Base-by-base conservation (phyloP, 2,329 filamentous ascomycete genomes). In the Camillea tinctor region DNA sequence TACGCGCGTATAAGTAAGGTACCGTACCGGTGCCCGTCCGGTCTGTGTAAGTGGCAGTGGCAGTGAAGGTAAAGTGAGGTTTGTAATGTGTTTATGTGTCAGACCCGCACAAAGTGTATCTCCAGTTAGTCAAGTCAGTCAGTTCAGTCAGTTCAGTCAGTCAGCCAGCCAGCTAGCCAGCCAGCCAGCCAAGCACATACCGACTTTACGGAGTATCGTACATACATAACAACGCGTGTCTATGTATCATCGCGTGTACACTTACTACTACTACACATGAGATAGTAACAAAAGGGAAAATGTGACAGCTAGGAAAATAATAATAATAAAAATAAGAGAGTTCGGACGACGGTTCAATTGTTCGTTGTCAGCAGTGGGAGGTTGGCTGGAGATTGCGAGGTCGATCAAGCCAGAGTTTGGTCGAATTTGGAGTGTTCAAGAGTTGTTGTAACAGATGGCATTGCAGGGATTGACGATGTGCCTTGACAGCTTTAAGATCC, bases 401-500 rank as follows among this genome's bases (percentile, higher is more conserved):
- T 44, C 20, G 55, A 48, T 22, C 36, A 22, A 44, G 30, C 19
- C 15, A 23, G 51, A 24, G 51, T 22, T 19, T 21, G 26, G 53
- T 40, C 24, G 8, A 17, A 48, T 9, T 22, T 1, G 36, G 19
- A 51, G 17, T 30, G 50, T 58, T n/a, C n/a, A n/a, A n/a, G n/a
- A n/a, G n/a, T n/a, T n/a, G n/a, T n/a, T n/a, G 60, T 57, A 53
- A 60, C 57, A 60, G 30, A 49, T 48, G 21, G 49, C 20, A 24
- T 21, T 55, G 44, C 36, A 51, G 23, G 49, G 26, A 57, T 50
- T 19, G 6, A 4, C 9, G 15, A 40, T 21, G 50, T 44, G 36
- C 36, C 36, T 44, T 54, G 36, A 26, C 54, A 55, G 24, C 22
- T 36, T 51, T 57, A 52, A 62, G 64, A 66, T 62, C 64, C 60